Conservation (phyloP, 2,329 filamentous ascomycete species). For the Lasiodiplodia gonubiensis region DNA sequence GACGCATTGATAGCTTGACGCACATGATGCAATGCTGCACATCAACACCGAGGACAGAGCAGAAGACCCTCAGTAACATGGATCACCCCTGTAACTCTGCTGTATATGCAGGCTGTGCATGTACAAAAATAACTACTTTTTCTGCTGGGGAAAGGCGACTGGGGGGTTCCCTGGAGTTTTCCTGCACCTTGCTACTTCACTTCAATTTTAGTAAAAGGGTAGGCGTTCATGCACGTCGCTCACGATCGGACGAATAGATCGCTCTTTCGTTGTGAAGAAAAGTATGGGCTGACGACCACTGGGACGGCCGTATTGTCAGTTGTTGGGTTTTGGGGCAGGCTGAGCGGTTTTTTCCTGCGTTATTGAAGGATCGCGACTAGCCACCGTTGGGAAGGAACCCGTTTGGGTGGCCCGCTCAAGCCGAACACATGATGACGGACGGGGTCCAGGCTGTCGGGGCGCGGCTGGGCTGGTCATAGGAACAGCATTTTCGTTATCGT, state of each 20-base stretch:
- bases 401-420: too few relatives aligned
- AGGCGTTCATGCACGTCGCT: too few relatives aligned
- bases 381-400: neutral
- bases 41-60: neutral
- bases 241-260: too few relatives aligned
- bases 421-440: too few relatives aligned
- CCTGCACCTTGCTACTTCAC: neutral
- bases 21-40: neutral
- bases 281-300: neutral
- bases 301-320: neutral
- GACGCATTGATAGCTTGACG: neutral
- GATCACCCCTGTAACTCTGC: neutral
- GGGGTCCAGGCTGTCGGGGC: too few relatives aligned
- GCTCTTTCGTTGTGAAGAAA: too few relatives aligned
- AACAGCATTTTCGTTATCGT: too few relatives aligned
- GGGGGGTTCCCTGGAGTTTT: too few relatives aligned
- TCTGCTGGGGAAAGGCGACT: too few relatives aligned
- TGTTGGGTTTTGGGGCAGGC: neutral
- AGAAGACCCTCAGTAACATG: neutral
- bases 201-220: neutral
- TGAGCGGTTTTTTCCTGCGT: neutral
- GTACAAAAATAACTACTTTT: neutral
- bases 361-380: neutral
- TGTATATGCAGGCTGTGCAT: neutral
- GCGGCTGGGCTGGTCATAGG: too few relatives aligned